These are phyloP conservation scores for Colletotrichum trifolii DNA, from an alignment of 2,329 filamentous ascomycete genomes.

Conservation along the genomic window DNA sequence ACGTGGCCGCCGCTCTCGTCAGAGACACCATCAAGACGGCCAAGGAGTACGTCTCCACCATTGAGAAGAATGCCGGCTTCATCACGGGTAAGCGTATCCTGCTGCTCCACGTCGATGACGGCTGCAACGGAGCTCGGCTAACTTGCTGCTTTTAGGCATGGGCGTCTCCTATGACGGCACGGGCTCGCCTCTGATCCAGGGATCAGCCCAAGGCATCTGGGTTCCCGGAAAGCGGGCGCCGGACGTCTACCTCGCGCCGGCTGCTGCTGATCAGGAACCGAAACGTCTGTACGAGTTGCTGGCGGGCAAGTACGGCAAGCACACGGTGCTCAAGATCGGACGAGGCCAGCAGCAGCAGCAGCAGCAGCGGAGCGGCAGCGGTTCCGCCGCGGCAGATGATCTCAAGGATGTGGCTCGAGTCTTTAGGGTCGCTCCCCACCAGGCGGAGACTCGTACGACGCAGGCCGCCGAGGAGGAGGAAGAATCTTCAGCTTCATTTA, in stretches of 20 bases:
- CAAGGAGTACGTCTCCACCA: conserved; percentile 58
- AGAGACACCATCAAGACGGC: conserved; percentile 56
- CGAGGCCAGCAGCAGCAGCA: conserved; percentile 15
- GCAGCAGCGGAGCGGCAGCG: neutral
- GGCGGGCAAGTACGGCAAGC: conserved; percentile 45
- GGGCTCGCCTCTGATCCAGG: conserved; percentile 48
- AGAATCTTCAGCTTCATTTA: conserved; percentile 39
- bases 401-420: conserved; percentile 16
- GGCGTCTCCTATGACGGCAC: conserved; percentile 53
- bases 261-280: conserved; percentile 24
- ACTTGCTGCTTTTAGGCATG: conserved; percentile 46
- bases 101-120: too few relatives aligned
- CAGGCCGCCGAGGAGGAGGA: neutral
- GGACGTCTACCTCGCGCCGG: conserved; percentile 45
- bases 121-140: conserved; percentile 19
- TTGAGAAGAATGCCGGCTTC: conserved; percentile 59
- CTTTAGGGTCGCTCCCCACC: conserved; percentile 30
- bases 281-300: conserved; percentile 46
- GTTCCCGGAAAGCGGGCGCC: conserved; percentile 52
- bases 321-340: conserved; percentile 41
- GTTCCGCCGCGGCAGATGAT: conserved; percentile 5
- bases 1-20: conserved; percentile 58
- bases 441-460: conserved; percentile 22
- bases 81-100: conserved; percentile 52
- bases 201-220: conserved; percentile 49